Conservation (phyloP, 23 red algal species). For the Chondrus crispus region DNA sequence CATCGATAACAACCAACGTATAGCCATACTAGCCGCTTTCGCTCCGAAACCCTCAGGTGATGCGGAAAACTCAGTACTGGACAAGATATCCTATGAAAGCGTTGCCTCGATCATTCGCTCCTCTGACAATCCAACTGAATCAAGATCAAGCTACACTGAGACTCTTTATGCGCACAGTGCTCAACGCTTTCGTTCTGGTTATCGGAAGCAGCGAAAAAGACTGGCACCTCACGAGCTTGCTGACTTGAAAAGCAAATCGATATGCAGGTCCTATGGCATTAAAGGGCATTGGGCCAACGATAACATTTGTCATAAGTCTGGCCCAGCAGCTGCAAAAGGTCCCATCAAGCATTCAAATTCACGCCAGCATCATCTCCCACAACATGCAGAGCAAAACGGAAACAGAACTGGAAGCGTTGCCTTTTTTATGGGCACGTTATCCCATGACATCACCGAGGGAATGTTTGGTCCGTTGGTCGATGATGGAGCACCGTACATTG, state of each 20-base stretch:
- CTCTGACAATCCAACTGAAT: neutral
- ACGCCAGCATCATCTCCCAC: too few species aligned
- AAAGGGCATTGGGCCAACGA: neutral
- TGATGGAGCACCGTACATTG: slow-evolving; percentile 3
- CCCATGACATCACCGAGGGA: too few species aligned
- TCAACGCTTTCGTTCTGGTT: neutral
- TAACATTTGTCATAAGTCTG: too few species aligned
- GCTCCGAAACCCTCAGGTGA: neutral
- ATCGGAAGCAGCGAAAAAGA: neutral
- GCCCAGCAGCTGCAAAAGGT: too few species aligned
- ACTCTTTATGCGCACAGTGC: neutral
- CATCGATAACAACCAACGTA: neutral
- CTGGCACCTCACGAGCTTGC: neutral
- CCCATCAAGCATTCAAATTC: too few species aligned
- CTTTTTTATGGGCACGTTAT: too few species aligned
- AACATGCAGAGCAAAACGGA: too few species aligned
- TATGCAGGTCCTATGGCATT: neutral
- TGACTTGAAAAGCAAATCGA: neutral
- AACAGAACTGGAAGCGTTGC: too few species aligned
- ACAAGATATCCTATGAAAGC: neutral
- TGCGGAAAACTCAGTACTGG: neutral
- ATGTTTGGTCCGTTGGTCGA: slow-evolving; percentile 8
- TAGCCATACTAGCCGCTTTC: neutral
- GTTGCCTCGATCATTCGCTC: neutral
- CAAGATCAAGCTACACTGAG: neutral